Evolutionary conservation across 2,329 filamentous ascomycete genomes (phyloP), one percentile per base, ranked within the genome.

Genomic region (Massarina eburnea): DNA sequence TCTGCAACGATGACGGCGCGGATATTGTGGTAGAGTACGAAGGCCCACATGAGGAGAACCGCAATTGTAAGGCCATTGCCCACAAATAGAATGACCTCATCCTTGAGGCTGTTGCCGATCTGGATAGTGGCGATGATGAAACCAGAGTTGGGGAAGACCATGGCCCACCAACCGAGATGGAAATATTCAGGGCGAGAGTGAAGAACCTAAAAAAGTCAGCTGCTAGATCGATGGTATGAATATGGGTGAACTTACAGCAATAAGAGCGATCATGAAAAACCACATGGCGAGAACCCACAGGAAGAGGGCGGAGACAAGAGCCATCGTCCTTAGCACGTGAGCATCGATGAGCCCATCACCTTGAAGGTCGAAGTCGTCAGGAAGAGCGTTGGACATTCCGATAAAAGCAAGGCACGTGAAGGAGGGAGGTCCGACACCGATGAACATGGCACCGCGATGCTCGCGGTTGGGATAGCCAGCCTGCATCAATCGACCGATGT

Each of bases 401-500:
- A 89, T 80, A 32, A 89, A 74, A 0, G 86, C 85, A 12, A 89
- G 72, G 1, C 81, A 82, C 0, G 86, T 89, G 72, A 88, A 89
- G 1, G 83, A 79, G 0, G 85, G 85, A 1, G 86, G 85, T 0
- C 86, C 86, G n/a, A 89, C 86, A 48, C 83, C 85, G 73, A 90
- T 88, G 73, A 88, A 89, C 63, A 90, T 80, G 1, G 81, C 85
- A 0, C 86, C 83, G 40, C 86, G 75, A 49, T 85, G 82, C 58
- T 86, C 82, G 7, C 80, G 75, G 52, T 74, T 68, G 0, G 85
- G 85, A 14, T 88, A 76, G 1, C 85, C 81, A 1, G 77, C 75
- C 54, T 82, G 78, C 81, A 89, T 86, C n/a, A 89, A 74, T 4
- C 86, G 79, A 33, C 82, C 83, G 45, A 89, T 80, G 75, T 87